These are phyloP conservation scores for Rubia occidens DNA, from an alignment of 305 asterid species.

Conservation along the genomic window DNA sequence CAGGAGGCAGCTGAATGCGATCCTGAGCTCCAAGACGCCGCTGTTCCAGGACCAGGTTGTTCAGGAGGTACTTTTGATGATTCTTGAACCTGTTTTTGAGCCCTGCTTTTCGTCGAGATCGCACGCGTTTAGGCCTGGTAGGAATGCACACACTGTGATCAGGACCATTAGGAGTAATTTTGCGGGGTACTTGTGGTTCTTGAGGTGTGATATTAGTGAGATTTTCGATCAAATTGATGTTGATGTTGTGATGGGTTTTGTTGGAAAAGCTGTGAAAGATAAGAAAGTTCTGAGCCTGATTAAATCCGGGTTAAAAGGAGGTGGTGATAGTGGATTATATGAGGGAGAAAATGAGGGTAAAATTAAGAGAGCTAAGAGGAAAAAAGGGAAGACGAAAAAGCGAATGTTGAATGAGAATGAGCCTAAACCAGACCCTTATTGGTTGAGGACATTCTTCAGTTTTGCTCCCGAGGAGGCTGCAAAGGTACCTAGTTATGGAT, in stretches of 20 bases:
- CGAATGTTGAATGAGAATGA: conserved; percentile 60
- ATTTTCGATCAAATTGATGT: conserved; percentile 34
- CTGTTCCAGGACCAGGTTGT: conserved; percentile 81
- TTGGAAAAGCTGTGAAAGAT: conserved; percentile 55
- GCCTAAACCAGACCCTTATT: conserved; percentile 89
- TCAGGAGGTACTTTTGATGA: conserved; percentile 73
- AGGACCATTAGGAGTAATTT: conserved; percentile 87
- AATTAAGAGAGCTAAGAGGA: conserved; percentile 34
- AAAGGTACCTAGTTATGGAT: conserved; percentile 61
- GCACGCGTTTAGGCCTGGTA: conserved; percentile 84
- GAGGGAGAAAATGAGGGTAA: conserved; percentile 30
- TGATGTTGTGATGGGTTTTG: conserved; percentile 38
- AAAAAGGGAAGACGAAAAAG: conserved; percentile 70
- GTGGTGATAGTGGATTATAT: conserved; percentile 5
- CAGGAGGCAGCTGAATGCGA: conserved; percentile 38
- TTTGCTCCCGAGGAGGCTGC: conserved; percentile 93
- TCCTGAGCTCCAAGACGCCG: conserved; percentile 35
- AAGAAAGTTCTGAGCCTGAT: conserved; percentile 67
- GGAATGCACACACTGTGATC: conserved; percentile 80
- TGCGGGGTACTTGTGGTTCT: conserved; percentile 93
- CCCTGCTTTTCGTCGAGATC: conserved; percentile 64
- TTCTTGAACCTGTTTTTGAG: conserved; percentile 76
- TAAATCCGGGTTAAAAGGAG: conserved; percentile 47
- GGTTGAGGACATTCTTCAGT: conserved; percentile 71
- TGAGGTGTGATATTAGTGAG: conserved; percentile 69